phyloP scores from a whole-genome alignment of 257 asterid species.

The Nicotiana attenuata region DNA sequence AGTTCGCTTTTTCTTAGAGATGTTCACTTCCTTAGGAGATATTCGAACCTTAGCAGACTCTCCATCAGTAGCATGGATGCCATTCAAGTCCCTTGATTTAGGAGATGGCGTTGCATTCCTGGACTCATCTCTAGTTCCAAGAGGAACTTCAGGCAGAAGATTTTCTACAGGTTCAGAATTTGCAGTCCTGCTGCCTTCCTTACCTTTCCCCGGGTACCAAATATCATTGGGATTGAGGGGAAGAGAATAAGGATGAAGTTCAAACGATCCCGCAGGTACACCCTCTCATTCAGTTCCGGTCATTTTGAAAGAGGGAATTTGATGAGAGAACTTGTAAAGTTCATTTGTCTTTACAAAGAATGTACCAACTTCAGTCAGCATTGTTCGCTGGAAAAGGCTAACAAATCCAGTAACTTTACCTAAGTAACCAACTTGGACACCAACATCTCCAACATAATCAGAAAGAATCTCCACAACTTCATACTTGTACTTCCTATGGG shows the following conservation, averaged over 20 bases:
- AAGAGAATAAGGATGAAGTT: constrained; percentile 70
- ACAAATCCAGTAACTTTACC: constrained; percentile 51
- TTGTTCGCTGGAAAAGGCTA: constrained; percentile 48
- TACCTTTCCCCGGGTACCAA: constrained; percentile 33
- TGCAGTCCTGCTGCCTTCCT: background rate
- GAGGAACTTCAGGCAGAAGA: background rate
- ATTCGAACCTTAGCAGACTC: constrained; percentile 4
- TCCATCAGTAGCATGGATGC: constrained; percentile 9
- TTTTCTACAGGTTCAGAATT: constrained; percentile 16
- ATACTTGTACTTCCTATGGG: constrained; percentile 33
- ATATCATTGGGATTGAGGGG: constrained; percentile 41
- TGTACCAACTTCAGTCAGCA: constrained; percentile 6
- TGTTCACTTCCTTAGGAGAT: constrained; percentile 23
- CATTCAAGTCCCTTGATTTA: constrained; percentile 12
- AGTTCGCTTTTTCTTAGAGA: background rate
- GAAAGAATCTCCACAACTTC: constrained; percentile 64
- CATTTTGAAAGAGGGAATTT: constrained; percentile 44
- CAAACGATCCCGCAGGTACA: constrained; percentile 64
- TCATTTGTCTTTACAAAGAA: no score
- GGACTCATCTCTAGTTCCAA: background rate
- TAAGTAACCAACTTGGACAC: constrained; percentile 42
- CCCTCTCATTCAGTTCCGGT: constrained; percentile 53
- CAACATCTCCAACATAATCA: constrained; percentile 36
- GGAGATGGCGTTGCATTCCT: background rate
- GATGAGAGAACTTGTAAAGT: constrained; percentile 61